A percentile compares a stretch with the other conserved stretches of the same genome.
These are phyloP conservation scores for Termitomyces sp. DNA, from an alignment of 768 basidiomycete species.

Conservation along the genomic window DNA sequence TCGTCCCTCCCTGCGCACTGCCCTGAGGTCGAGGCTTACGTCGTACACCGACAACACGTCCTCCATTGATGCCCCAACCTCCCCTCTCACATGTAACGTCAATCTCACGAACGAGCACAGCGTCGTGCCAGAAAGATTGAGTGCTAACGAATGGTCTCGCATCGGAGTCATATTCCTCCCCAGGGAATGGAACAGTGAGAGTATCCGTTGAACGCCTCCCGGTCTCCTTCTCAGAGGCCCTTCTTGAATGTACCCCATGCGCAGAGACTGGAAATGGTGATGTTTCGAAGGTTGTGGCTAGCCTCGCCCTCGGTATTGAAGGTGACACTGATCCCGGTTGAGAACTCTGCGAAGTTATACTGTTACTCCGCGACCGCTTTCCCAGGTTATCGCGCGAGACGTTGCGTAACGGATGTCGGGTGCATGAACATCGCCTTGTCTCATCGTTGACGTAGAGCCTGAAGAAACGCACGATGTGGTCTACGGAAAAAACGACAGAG, in stretches of 20 bases:
- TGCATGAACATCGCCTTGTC: conserved; percentile 66
- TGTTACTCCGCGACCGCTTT: conserved; percentile 61
- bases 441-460: conserved; percentile 57
- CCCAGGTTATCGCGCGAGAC: conserved; percentile 45
- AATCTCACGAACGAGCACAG: conserved; percentile 49
- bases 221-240: conserved; percentile 66
- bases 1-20: conserved; percentile 23
- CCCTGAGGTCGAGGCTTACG: conserved; percentile 50
- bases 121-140: conserved; percentile 53
- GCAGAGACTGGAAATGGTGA: conserved; percentile 75
- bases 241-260: conserved; percentile 73
- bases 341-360: conserved; percentile 40
- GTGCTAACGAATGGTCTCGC: conserved; percentile 33
- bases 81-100: conserved; percentile 72
- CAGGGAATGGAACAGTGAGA: conserved; percentile 40
- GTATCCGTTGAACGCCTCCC: conserved; percentile 47
- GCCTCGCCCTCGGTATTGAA: conserved; percentile 42
- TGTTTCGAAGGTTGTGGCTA: conserved; percentile 46
- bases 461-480: conserved; percentile 60
- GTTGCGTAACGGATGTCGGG: conserved; percentile 42
- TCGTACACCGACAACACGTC: conserved; percentile 66
- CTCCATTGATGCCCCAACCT: conserved; percentile 64
- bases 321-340: conserved; percentile 43
- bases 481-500: conserved; percentile 62
- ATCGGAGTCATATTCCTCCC: conserved; percentile 37